These are phyloP conservation scores for Fusarium oligoseptatum DNA, from an alignment of 2,329 filamentous ascomycete genomes.

Conservation along the genomic window DNA sequence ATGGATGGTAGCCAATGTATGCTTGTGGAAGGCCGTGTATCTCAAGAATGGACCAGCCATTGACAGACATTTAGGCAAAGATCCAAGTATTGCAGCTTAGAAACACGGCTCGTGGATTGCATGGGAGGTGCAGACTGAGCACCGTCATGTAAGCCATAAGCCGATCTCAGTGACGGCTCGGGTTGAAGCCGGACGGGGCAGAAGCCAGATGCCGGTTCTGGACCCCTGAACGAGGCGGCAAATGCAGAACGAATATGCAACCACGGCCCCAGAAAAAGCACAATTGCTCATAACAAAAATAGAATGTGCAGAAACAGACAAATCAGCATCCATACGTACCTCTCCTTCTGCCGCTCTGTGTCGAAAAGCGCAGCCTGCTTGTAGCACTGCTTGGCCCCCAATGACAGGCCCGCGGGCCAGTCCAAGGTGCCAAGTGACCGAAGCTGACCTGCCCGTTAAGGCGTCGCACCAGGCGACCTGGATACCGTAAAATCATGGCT, in stretches of 20 bases:
- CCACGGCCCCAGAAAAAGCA: background rate
- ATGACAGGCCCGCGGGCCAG: conserved; percentile 25
- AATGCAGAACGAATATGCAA: background rate
- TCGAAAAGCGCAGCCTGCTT: conserved; percentile 47
- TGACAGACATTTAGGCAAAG: background rate
- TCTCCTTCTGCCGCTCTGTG: conserved; percentile 42
- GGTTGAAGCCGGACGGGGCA: background rate
- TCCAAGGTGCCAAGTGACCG: conserved; percentile 34
- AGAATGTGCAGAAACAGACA: conserved; percentile 1
- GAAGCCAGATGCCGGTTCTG: background rate
- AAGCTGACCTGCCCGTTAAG: conserved; percentile 35
- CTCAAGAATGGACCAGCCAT: background rate
- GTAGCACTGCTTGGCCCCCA: conserved; percentile 35
- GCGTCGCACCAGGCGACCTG: conserved; percentile 46
- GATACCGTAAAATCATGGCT: conserved; percentile 45
- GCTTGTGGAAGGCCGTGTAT: background rate
- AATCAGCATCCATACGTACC: conserved; percentile 41
- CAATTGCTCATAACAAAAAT: background rate
- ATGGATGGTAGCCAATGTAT: background rate
- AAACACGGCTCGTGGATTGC: background rate
- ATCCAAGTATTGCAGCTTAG: background rate
- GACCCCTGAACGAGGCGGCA: background rate
- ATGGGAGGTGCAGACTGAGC: background rate
- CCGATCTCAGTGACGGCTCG: background rate
- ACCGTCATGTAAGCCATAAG: background rate